Conservation (phyloP, 2,329 filamentous ascomycete genomes). For the Macrophomina phaseolina region DNA sequence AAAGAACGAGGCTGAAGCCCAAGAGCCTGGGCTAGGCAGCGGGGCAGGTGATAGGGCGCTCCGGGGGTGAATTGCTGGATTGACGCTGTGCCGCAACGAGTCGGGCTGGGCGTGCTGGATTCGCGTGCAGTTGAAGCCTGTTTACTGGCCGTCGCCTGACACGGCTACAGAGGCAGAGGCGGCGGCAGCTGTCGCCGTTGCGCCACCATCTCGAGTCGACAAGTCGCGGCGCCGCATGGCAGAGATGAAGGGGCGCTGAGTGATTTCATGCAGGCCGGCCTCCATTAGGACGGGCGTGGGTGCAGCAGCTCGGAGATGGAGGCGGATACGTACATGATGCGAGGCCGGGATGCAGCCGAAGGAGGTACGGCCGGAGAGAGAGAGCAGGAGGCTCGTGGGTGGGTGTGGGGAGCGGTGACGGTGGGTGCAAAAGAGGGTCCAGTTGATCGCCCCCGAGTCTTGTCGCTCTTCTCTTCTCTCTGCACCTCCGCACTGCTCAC, state of each 20-base stretch:
- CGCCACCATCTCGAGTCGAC: neutral
- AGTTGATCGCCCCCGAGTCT: neutral
- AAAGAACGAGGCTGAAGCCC: conserved; percentile 14
- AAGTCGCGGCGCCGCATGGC: conserved; percentile 1
- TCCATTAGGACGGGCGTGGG: neutral
- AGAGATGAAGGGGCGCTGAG: conserved; percentile 1
- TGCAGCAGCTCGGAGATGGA: conserved; percentile 2
- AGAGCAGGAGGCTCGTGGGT: neutral
- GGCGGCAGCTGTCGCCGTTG: neutral
- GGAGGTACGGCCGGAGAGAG: conserved; percentile 5
- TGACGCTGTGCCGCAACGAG: neutral
- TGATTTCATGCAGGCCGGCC: neutral
- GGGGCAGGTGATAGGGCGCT: conserved; percentile 7
- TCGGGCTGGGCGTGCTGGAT: neutral
- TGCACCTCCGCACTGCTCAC: neutral
- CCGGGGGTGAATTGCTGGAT: neutral
- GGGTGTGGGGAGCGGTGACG: neutral
- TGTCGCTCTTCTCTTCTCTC: neutral
- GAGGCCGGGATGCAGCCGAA: conserved; percentile 7
- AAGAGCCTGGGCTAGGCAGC: conserved; percentile 9
- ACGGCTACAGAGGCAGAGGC: neutral
- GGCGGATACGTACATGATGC: neutral
- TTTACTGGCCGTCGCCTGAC: neutral
- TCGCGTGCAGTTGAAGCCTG: neutral
- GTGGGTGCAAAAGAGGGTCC: neutral